Conservation (phyloP, 345 rosid species). For the Linum tenue region DNA sequence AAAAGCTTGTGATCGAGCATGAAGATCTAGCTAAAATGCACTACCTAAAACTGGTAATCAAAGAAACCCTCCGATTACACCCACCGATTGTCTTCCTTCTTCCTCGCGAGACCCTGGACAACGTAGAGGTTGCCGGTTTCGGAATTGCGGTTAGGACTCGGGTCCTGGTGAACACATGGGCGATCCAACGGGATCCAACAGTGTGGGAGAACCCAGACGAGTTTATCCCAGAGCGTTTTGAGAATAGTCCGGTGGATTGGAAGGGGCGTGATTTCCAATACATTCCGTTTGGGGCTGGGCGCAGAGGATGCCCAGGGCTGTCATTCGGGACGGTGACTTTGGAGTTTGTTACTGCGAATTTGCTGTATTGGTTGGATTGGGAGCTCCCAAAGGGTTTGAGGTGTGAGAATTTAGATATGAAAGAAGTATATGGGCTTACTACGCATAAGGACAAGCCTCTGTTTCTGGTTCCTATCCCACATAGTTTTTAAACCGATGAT, state of each 20-base stretch:
- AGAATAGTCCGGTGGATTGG: slow-evolving; percentile 13
- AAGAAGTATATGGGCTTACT: neutral
- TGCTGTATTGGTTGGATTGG: slow-evolving; percentile 16
- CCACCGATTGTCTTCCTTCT: neutral
- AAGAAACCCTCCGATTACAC: neutral
- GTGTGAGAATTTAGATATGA: slow-evolving; percentile 12
- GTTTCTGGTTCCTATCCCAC: neutral
- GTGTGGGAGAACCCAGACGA: neutral
- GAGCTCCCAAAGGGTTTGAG: slow-evolving; percentile 11
- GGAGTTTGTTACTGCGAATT: slow-evolving; percentile 13
- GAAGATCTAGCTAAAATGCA: slow-evolving; percentile 7
- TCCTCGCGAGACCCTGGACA: neutral
- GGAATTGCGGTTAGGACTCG: neutral
- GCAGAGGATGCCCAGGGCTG: slow-evolving; percentile 9
- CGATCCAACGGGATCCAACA: neutral
- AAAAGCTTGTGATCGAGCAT: slow-evolving; percentile 13
- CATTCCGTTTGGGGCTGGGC: neutral
- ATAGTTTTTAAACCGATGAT: neutral
- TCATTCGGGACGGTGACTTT: slow-evolving; percentile 10
- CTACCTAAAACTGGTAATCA: neutral
- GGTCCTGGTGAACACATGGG: slow-evolving; percentile 2
- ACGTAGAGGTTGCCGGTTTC: neutral
- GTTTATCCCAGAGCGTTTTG: slow-evolving; percentile 1
- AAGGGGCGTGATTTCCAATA: slow-evolving; percentile 6
- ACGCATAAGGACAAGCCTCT: slow-evolving; percentile 11